Conservation (phyloP, 768 basidiomycete species). For the Calocybe indica region DNA sequence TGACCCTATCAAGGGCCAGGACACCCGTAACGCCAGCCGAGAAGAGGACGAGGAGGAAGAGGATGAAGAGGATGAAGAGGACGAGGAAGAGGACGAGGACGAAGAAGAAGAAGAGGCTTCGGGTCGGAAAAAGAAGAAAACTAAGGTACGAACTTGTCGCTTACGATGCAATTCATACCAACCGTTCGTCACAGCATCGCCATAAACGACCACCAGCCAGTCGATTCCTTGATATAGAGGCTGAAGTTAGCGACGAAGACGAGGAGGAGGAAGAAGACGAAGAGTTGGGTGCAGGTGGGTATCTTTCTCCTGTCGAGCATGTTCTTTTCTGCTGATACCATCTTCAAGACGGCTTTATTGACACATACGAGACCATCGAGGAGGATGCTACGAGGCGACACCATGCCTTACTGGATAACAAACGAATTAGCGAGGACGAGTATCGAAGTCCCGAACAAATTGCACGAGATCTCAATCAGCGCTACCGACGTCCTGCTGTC, state of each 20-base stretch:
- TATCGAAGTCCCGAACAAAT: slow-evolving; percentile 81
- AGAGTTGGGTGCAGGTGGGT: slow-evolving; percentile 53
- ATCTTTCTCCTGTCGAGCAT: background rate
- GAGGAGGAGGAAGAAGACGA: slow-evolving; percentile 87
- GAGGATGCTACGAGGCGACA: slow-evolving; percentile 55
- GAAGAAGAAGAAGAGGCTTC: slow-evolving; percentile 50
- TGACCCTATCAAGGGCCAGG: too few species aligned
- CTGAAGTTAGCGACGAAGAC: slow-evolving; percentile 94
- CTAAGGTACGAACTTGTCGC: slow-evolving; percentile 41
- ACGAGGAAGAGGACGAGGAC: slow-evolving; percentile 51
- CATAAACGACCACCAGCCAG: slow-evolving; percentile 62
- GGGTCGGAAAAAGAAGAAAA: slow-evolving; percentile 47
- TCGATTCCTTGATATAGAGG: slow-evolving; percentile 93
- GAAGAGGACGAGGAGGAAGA: slow-evolving; percentile 30
- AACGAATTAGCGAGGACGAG: slow-evolving; percentile 66
- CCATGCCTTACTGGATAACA: slow-evolving; percentile 62
- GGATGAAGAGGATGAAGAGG: slow-evolving; percentile 38
- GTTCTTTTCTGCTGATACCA: slow-evolving; percentile 3
- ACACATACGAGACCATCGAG: slow-evolving; percentile 56
- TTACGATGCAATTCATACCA: slow-evolving; percentile 2
- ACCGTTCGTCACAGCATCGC: slow-evolving; percentile 38
- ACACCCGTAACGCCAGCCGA: background rate
- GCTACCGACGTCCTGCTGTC: slow-evolving; percentile 65
- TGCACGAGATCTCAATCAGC: slow-evolving; percentile 72
- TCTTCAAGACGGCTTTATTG: slow-evolving; percentile 63